Base-by-base conservation (phyloP, 768 basidiomycete genomes). In the Inosperma sp. region DNA sequence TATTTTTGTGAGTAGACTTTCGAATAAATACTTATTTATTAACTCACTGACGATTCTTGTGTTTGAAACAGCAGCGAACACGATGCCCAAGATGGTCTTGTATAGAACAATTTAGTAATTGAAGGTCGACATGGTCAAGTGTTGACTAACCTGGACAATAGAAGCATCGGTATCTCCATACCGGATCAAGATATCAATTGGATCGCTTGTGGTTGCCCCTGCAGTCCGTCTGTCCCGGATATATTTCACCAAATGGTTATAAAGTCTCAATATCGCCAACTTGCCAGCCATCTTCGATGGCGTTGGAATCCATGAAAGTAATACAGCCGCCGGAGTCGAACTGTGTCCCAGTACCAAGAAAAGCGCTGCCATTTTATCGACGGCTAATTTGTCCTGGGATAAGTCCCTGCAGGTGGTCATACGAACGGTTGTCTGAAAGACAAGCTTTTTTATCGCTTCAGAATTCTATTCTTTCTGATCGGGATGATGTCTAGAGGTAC, bases 251-350 rank as follows among this genome's bases (percentile, higher is more conserved):
- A 73, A 35, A 3, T 58, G 55, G 0, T 48, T 63, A 40, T 57
- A 72, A 0, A 74, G 57, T 1, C 55, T 64, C 19, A 50, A 63
- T 1, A 66, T 68, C 0, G 71, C 65, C n/a, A 59, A 53, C 33
- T 62, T 56, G 50, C 67, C 68, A 5, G 58, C 51, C 35, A 56
- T 64, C 44, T 65, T 67, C 1, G 67, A 62, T 7, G 49, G 52
- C 12, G 66, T 61, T 2, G 70, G 71, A 35, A 72, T 60, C 66
- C 66, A 70, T 0, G 71, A 69, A 7, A 74, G 60, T 1, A 70
- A 50, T 1, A 68, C 58, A 26, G 62, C 57, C 5, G 59, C 54
- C 3, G 66, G 66, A 0, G 71, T 72, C 0, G 34, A 56, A n/a
- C 40, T 51, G 14, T 26, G 31, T 27, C 45, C 50, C 7, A 51